Conservation (phyloP, 2,329 filamentous ascomycete genomes). For the Pseudogymnoascus sp. region DNA sequence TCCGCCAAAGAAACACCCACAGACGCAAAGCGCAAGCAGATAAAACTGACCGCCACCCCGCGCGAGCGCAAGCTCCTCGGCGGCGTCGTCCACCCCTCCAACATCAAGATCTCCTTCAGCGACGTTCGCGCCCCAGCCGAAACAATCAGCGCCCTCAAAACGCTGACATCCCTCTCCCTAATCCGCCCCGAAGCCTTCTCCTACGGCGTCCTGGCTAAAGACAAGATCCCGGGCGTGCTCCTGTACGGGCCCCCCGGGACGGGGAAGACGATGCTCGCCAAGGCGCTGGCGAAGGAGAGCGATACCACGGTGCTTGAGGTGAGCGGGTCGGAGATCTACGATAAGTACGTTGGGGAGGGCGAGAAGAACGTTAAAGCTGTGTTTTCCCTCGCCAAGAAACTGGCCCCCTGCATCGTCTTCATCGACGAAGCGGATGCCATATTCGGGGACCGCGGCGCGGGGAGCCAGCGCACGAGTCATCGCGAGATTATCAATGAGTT, state of each 20-base stretch:
- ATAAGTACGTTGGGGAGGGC: conserved; percentile 92
- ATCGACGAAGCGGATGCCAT: conserved; percentile 95
- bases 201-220: conserved; percentile 85
- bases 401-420: conserved; percentile 88
- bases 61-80: conserved; percentile 77
- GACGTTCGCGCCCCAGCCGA: conserved; percentile 77
- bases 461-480: conserved; percentile 60
- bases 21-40: conserved; percentile 36
- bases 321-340: conserved; percentile 82
- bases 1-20: conserved; percentile 20
- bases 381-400: conserved; percentile 83
- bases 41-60: conserved; percentile 55
- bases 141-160: conserved; percentile 80
- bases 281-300: conserved; percentile 60
- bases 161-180: conserved; percentile 79
- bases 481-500: conserved; percentile 96
- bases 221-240: conserved; percentile 83
- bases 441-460: conserved; percentile 66
- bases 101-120: conserved; percentile 78
- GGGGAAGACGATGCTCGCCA: conserved; percentile 63
- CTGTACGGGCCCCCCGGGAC: conserved; percentile 83
- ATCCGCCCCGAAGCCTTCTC: conserved; percentile 88
- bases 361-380: conserved; percentile 94
- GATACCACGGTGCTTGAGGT: conserved; percentile 75
- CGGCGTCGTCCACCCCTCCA: conserved; percentile 72